Base-by-base conservation (phyloP, 179 eudicot genomes). In the Pouteria campechiana region DNA sequence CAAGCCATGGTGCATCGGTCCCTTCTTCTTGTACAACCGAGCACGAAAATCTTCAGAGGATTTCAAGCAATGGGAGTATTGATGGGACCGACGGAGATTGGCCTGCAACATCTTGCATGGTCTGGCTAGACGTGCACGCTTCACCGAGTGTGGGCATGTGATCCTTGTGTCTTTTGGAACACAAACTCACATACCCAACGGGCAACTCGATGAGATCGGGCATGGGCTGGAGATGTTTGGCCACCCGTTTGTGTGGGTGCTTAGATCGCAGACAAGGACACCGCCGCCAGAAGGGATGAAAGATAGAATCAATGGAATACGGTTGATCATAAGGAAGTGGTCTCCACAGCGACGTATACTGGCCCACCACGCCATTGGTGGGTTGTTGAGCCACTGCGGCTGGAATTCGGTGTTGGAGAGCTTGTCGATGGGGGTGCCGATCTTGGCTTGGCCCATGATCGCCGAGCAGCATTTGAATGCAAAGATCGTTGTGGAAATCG, bases 111-210 rank as follows among this genome's bases (percentile, higher is more conserved):
- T 13, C 30, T 4, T 27, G 30, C 9, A 4, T 17, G 29, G 25
- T 8, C 11, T 17, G 59, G 59, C 34, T 54, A 17, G 59, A 54
- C 16, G 13, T 25, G 14, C 20, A 24, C 5, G 11, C 22, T 16
- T 9, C 19, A 14, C n/a, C n/a, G 16, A n/a, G 10, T 19, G 21
- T n/a, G 56, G 21, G 13, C 14, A 22, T 11, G 57, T 52, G 17
- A 52, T 52, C 15, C 42, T 20, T 28, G 31, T 41, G 6, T 41
- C 48, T 1, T 41, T 52, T 33, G 57, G 57, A 11, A 52, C 48
- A 9, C 57, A 52, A 17, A 24, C 41, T 5, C 31, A 30, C 18
- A 5, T 52, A 37, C 42, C 41, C 1, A 36, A 41, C 3, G 3
- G 2, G 8, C 36, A 44, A 17, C 32, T 44, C 41, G 59, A 54